These are phyloP conservation scores for Petasospora rhodanensis DNA, from an alignment of 1,139 yeast species.

Conservation along the genomic window DNA sequence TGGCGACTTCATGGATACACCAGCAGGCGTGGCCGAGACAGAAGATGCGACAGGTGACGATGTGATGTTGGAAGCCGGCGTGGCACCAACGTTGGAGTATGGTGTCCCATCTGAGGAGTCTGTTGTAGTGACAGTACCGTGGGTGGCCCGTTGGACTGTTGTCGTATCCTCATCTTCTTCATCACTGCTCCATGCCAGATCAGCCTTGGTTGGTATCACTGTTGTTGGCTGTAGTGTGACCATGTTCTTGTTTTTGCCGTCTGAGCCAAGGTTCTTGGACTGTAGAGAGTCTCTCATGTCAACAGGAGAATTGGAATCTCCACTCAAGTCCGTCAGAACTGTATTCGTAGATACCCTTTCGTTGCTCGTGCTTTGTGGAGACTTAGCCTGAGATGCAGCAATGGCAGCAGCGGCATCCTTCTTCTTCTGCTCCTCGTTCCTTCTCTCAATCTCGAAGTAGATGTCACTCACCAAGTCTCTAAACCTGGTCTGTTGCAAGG, in stretches of 20 bases:
- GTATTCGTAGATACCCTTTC: constrained; percentile 7
- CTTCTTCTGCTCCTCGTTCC: constrained; percentile 35
- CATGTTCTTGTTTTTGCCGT: constrained; percentile 13
- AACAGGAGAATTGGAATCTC: not conserved
- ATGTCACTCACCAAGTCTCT: constrained; percentile 90
- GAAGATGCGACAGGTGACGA: not conserved
- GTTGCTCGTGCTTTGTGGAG: too few relatives aligned
- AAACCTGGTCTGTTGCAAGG: constrained; percentile 77
- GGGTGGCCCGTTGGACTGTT: not conserved
- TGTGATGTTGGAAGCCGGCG: too few relatives aligned
- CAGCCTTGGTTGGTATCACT: constrained; percentile 73
- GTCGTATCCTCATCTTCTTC: constrained; percentile 47
- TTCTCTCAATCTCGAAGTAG: constrained; percentile 76
- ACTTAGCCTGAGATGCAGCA: too few relatives aligned
- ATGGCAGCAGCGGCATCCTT: too few relatives aligned
- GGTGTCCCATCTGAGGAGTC: too few relatives aligned
- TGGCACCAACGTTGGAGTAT: too few relatives aligned
- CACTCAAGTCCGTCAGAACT: constrained; percentile 4
- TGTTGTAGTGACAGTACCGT: too few relatives aligned
- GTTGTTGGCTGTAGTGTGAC: constrained; percentile 50
- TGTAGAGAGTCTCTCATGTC: constrained; percentile 3
- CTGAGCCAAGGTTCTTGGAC: constrained; percentile 6
- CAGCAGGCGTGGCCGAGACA: not conserved
- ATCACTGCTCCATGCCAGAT: constrained; percentile 78
- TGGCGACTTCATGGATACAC: not conserved